Base-by-base conservation (phyloP, 495 filamentous ascomycete species). In the Penicillium cinerascens region DNA sequence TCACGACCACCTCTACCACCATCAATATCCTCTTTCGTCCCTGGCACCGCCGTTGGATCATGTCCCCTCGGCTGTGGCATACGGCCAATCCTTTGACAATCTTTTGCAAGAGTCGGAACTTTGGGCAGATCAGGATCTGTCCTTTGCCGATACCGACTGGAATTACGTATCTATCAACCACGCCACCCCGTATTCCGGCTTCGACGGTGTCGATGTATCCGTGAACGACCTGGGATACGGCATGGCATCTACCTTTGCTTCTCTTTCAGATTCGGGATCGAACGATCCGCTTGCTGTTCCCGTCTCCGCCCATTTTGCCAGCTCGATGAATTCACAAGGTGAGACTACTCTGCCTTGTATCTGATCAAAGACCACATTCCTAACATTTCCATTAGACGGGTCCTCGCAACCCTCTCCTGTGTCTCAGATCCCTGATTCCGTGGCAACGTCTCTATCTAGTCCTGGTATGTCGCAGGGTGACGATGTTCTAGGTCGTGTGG, bases 181-280 rank as follows among this genome's bases (percentile, higher is more conserved):
- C 46, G 20, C 51, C 1, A 25, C 48, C 15, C 45, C 60, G 2
- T 59, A 55, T 42, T 33, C 44, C 17, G 45, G 17, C 41, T 48
- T 59, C 47, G 58, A 61, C 40, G 40, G 54, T 44, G 42, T 29
- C 17, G 48, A 61, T 42, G 27, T 56, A 20, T 22, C 55, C 27
- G 39, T 58, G 41, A 50, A 56, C 22, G 47, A 57, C 18, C n/a
- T 44, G 16, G 54, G 35, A 10, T 64, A 59, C 46, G 55, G 55
- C 41, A 41, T 55, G 39, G 47, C 45, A 15, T 49, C 63, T 17
- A 50, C 55, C 40, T 61, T 64, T 45, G 23, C 53, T 38, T 61
- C 63, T 50, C 55, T 64, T 50, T 66, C 63, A 37, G 63, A 64
- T 48, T 59, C 55, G 16, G 63, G 52, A 29, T 60, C 60, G 38